Evolutionary conservation across 208 protist genomes (phyloP).

Genomic region (Acanthamoeba quina): DNA sequence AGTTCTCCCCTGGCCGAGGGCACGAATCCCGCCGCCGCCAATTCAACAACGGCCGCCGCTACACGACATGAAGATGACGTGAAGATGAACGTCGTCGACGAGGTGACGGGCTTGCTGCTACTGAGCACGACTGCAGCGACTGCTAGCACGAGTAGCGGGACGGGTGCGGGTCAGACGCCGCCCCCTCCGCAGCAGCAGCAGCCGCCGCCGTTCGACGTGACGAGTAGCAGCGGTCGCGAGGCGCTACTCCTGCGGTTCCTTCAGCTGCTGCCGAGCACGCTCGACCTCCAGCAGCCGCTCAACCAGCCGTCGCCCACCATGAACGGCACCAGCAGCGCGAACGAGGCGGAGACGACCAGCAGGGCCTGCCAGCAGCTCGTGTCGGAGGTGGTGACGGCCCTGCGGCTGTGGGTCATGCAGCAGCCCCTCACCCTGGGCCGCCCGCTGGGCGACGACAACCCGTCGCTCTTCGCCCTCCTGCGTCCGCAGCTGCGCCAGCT

Average conservation of each 20-base stretch:
- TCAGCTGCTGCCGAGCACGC: neutral
- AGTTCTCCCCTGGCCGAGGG: neutral
- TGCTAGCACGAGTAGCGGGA: too few species aligned
- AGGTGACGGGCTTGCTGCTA: neutral
- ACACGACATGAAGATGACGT: neutral
- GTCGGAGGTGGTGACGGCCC: neutral
- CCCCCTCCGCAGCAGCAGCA: neutral
- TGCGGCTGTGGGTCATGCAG: slow-evolving; percentile 44
- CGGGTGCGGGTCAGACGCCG: too few species aligned
- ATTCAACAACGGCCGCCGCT: neutral
- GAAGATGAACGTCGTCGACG: neutral
- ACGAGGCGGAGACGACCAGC: neutral
- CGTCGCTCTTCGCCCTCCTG: slow-evolving; percentile 8
- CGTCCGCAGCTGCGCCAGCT: neutral
- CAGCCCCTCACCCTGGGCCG: slow-evolving; percentile 39
- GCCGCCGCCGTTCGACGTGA: neutral
- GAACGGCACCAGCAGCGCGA: neutral
- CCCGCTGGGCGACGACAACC: slow-evolving; percentile 34
- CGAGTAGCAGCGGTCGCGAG: slow-evolving; percentile 1
- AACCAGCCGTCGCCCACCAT: neutral
- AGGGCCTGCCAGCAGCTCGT: slow-evolving; percentile 41
- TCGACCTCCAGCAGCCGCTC: slow-evolving; percentile 24
- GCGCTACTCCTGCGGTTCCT: slow-evolving; percentile 9
- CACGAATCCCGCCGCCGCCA: neutral
- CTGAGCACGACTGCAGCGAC: too few species aligned